Evolutionary conservation across 2,329 filamentous ascomycete species (phyloP).

Genomic region (Botrytis medusae): DNA sequence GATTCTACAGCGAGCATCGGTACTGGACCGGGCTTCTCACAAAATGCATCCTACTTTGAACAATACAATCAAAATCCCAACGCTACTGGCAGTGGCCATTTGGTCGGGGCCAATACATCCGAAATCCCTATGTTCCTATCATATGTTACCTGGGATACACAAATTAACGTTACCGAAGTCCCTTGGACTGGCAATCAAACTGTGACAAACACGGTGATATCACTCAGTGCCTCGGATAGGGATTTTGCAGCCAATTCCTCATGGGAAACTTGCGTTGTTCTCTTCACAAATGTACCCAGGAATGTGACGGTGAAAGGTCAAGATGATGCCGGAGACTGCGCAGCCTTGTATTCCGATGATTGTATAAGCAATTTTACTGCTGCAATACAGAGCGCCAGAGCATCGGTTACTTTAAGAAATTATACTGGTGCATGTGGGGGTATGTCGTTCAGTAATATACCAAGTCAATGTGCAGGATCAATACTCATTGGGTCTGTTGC

Average conservation of each 20-base stretch:
- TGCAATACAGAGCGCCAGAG: neutral
- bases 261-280: conserved; percentile 14
- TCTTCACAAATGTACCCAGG: neutral
- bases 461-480: neutral
- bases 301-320: conserved; percentile 7
- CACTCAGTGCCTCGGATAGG: neutral
- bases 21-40: neutral
- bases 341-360: neutral
- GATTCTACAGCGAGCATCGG: neutral
- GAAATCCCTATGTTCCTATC: neutral
- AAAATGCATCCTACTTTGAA: conserved; percentile 6
- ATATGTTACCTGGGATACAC: neutral
- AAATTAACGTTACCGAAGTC: conserved; percentile 14
- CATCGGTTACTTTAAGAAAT: neutral
- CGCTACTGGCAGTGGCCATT: neutral
- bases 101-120: conserved; percentile 2
- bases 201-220: conserved; percentile 13
- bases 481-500: neutral
- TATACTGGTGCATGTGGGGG: neutral
- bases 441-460: neutral
- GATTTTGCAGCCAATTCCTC: neutral
- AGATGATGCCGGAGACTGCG: conserved; percentile 13
- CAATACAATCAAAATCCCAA: conserved; percentile 7
- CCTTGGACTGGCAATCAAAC: neutral
- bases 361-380: neutral